Evolutionary conservation across 371 early-diverging fungal species (phyloP).

Genomic region (Saksenaea vasiformis): DNA sequence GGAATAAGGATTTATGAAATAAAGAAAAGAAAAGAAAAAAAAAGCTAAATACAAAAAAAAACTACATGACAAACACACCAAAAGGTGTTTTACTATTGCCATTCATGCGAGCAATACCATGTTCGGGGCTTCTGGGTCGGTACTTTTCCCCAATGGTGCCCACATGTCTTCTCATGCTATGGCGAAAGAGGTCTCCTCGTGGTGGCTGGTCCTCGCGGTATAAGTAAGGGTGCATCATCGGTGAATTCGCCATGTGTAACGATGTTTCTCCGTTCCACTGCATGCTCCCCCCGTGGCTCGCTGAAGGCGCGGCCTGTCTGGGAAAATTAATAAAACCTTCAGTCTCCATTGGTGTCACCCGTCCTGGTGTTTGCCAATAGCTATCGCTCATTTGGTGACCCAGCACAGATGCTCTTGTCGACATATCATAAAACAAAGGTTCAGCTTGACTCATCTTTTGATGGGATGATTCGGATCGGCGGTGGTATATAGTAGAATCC

Average conservation of each 20-base stretch:
- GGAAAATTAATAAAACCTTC: conserved; percentile 3
- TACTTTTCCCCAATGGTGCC: neutral
- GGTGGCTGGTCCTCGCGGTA: conserved; percentile 7
- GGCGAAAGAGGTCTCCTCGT: neutral
- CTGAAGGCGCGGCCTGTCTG: neutral
- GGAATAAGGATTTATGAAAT: conserved; percentile 5
- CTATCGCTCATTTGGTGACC: neutral
- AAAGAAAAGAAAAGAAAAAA: neutral
- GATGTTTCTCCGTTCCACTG: neutral
- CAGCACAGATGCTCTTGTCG: neutral
- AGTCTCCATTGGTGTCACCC: conserved; percentile 3
- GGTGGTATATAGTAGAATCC: conserved; percentile 15
- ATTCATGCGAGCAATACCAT: neutral
- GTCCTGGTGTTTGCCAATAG: neutral
- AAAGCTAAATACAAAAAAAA: conserved; percentile 1
- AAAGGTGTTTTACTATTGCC: conserved; percentile 4
- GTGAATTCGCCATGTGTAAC: conserved; percentile 1
- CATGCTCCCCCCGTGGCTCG: conserved; percentile 4
- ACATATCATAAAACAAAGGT: conserved; percentile 18
- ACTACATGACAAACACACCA: conserved; percentile 3
- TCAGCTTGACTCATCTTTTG: conserved; percentile 4
- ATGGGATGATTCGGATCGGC: conserved; percentile 8
- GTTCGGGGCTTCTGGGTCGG: neutral
- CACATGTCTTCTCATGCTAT: neutral
- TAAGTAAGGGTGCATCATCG: neutral